Base-by-base conservation (phyloP, 2,329 filamentous ascomycete species). In the Claviceps sp. region DNA sequence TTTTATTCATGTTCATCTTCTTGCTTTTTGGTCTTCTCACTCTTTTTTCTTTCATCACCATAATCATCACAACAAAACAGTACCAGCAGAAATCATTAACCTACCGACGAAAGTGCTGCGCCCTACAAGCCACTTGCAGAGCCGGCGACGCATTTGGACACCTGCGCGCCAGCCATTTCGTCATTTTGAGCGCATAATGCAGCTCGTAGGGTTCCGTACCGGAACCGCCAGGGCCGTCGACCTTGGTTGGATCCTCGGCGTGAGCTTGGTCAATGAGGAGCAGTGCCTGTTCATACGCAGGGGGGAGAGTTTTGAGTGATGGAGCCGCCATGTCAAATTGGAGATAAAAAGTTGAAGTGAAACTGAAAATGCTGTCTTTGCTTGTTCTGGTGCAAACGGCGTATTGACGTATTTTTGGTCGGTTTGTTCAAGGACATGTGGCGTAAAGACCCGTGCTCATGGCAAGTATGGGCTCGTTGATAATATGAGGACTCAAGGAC, bases 151-250 rank as follows among this genome's bases (percentile, higher is more conserved):
- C 82, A 30, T 72, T 59, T 0, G 86, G 81, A 8, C 69, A 68
- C 55, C 82, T 79, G 16, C 75, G 68, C 8, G 72, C 63, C 37
- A 95, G 81, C 75, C 86, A 93, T 37, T 72, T 69, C 49, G 84
- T 88, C 84, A 90, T 90, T 66, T 88, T 82, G 49, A 76, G 75
- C 6, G 88, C 86, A 64, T 94, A 94, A 70, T 88, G 82, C 1
- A 91, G 80, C 68, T 94, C 88, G 67, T 88, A 89, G 1, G 87
- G 85, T 1, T 82, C 60, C 5, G 65, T 60, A 50, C 13, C 62
- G 54, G 64, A 68, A 51, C 73, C 67, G 52, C 70, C 61, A 30
- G 71, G 64, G 16, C 69, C 72, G 49, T 72, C 66, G 54, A 72
- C 56, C 42, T 55, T 61, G 40, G 64, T 67, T 11, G 67, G 61